Evolutionary conservation across 2,329 filamentous ascomycete genomes (phyloP), one percentile per base, ranked within the genome.

Genomic region (Fusarium buharicum): DNA sequence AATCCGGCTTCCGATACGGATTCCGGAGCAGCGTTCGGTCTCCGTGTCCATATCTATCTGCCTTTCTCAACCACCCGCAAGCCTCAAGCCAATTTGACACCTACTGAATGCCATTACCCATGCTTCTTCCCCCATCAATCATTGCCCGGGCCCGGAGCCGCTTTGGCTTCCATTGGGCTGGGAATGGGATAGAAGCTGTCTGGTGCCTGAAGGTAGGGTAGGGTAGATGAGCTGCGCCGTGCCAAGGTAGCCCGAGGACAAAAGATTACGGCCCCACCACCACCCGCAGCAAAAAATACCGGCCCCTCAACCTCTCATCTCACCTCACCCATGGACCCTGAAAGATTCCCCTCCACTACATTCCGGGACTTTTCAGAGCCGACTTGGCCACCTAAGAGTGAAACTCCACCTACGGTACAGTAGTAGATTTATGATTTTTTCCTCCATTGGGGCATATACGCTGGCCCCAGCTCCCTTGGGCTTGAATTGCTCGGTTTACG

Each of bases 401-500:
- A 30, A 57, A 50, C 47, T 50, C 31, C 30, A 49, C 51, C 43
- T 18, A 22, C 10, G 20, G 30, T 17, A 51, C 10, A 24, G 30
- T 17, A 51, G 31, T 54, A 10, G 27, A 43, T 38, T 24, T 5
- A 24, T 24, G 22, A 17, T 22, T 45, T 36, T 58, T 58, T 70
- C 64, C 64, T 67, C 58, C 62, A 63, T 70, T 70, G 68, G 68
- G 68, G 68, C 36, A 24, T 8, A 24, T 24, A 24, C 6, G 6
- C 14, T 14, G 12, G 45, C 17, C 45, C 54, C 48, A 36, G 55
- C 38, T 37, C 45, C 49, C 51, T 54, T 55, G 48, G 55, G 30
- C 30, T 33, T 33, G 30, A 38, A 36, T 58, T 43, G 47, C 56
- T 67, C 33, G 57, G 57, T 62, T 61, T 64, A 58, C 59, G 55